Percentiles rank a stretch among this genome's conserved stretches.
These are phyloP conservation scores for Eucalyptus melliodora DNA, from an alignment of 345 rosid genomes.

Conservation along the genomic window DNA sequence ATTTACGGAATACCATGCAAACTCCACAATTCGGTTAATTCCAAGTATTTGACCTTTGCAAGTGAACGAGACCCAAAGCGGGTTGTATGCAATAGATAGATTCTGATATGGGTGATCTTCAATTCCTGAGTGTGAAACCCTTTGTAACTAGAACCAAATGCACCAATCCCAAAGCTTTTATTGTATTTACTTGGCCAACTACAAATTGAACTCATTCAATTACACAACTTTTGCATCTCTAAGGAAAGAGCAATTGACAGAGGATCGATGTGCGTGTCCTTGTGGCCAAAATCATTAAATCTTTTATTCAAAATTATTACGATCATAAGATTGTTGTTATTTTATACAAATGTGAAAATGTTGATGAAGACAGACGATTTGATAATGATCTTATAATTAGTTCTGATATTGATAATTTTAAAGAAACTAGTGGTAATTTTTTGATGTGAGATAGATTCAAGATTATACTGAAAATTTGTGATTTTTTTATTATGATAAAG, in stretches of 20 bases:
- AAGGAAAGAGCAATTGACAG: neutral
- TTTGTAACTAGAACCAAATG: neutral
- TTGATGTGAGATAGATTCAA: neutral
- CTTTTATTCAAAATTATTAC: neutral
- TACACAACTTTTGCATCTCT: neutral
- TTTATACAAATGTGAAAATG: neutral
- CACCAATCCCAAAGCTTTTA: neutral
- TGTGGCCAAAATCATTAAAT: neutral
- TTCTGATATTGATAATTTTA: fast-evolving
- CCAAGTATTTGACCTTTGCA: neutral
- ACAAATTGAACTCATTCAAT: neutral
- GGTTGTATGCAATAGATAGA: neutral
- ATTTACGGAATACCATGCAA: neutral
- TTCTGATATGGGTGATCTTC: neutral
- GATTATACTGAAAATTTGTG: neutral
- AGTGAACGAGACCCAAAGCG: neutral
- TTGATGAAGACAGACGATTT: fast-evolving
- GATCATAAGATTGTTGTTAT: fast-evolving
- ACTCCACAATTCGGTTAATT: neutral
- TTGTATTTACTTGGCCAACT: neutral
- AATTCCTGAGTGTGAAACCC: neutral
- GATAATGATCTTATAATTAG: neutral
- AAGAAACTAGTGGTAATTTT: neutral
- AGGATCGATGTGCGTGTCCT: neutral
- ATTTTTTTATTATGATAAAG: neutral